Percentiles rank a stretch among this genome's conserved stretches.
phyloP scores from a whole-genome alignment of 148 eudicot species.

The Camellia granthamiana region DNA sequence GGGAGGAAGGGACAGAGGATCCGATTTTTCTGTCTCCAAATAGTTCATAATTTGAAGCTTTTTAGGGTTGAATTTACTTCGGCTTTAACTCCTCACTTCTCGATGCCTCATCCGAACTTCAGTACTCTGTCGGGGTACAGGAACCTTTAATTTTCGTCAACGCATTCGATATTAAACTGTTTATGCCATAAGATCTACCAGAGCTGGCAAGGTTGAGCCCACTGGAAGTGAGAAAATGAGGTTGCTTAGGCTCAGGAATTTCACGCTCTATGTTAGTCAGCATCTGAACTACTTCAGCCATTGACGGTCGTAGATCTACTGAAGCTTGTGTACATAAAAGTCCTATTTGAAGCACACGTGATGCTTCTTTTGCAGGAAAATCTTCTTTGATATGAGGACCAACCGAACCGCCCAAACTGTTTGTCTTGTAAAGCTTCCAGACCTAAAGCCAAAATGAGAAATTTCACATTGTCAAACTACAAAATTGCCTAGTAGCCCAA shows the following conservation, averaged over 20 bases:
- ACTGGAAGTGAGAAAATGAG: conserved; percentile 38
- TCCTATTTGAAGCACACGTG: conserved; percentile 37
- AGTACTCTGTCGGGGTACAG: conserved; percentile 29
- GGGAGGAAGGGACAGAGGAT: no score
- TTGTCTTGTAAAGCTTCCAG: conserved; percentile 44
- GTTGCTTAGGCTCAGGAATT: conserved; percentile 46
- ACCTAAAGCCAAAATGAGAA: conserved; percentile 28
- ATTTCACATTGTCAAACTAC: no score
- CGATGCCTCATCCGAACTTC: conserved; percentile 28
- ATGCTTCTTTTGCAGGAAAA: conserved; percentile 36
- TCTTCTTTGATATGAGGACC: conserved; percentile 35
- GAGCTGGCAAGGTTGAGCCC: conserved; percentile 16
- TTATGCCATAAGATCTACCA: conserved; percentile 15
- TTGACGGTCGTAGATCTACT: conserved; percentile 40
- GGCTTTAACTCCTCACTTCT: conserved; percentile 23
- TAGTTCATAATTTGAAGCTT: background rate
- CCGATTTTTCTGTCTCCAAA: background rate
- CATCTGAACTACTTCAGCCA: conserved; percentile 48
- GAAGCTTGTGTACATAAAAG: conserved; percentile 60
- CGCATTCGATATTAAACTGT: conserved; percentile 23
- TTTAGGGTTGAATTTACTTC: background rate
- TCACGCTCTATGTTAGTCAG: conserved; percentile 26
- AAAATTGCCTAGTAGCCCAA: no score
- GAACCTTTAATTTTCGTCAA: conserved; percentile 22
- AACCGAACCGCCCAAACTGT: conserved; percentile 28